Evolutionary conservation across 345 rosid genomes (phyloP).

Genomic region (Sisymbrium irio): DNA sequence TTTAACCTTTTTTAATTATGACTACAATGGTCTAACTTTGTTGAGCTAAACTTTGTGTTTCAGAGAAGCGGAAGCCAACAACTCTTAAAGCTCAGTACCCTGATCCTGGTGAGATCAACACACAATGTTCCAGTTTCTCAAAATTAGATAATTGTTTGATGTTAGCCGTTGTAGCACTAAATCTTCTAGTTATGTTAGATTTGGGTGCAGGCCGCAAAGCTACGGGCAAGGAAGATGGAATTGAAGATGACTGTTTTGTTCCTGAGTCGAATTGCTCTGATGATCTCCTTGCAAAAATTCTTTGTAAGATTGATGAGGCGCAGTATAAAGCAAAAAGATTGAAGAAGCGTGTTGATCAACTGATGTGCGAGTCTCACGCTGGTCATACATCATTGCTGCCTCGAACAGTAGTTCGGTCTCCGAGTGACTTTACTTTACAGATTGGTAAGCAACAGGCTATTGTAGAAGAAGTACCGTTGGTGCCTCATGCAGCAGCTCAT

Average conservation of each 20-base stretch:
- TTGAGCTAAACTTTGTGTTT: constrained; percentile 15
- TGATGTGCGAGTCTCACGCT: constrained; percentile 46
- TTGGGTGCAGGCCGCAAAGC: constrained; percentile 38
- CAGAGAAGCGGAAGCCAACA: constrained; percentile 50
- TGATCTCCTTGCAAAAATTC: constrained; percentile 44
- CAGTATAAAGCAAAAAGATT: constrained; percentile 39
- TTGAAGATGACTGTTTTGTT: constrained; percentile 41
- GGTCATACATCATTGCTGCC: constrained; percentile 1
- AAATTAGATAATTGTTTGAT: constrained; percentile 9
- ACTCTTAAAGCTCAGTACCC: constrained; percentile 39
- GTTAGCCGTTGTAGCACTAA: not conserved
- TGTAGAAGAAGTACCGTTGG: constrained; percentile 22
- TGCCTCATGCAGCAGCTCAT: not conserved
- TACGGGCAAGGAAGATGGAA: constrained; percentile 31
- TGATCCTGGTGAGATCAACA: constrained; percentile 31
- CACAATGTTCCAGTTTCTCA: not conserved
- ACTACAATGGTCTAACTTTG: not conserved
- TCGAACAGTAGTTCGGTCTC: not conserved
- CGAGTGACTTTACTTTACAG: not conserved
- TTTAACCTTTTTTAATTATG: not conserved
- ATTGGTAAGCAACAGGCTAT: constrained; percentile 2
- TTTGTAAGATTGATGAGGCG: constrained; percentile 52
- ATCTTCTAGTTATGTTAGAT: not conserved
- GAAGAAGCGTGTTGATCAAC: constrained; percentile 55
- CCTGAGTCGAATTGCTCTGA: constrained; percentile 43